These are phyloP conservation scores for Calonectria honghensis DNA, from an alignment of 2,329 filamentous ascomycete genomes.

Conservation along the genomic window DNA sequence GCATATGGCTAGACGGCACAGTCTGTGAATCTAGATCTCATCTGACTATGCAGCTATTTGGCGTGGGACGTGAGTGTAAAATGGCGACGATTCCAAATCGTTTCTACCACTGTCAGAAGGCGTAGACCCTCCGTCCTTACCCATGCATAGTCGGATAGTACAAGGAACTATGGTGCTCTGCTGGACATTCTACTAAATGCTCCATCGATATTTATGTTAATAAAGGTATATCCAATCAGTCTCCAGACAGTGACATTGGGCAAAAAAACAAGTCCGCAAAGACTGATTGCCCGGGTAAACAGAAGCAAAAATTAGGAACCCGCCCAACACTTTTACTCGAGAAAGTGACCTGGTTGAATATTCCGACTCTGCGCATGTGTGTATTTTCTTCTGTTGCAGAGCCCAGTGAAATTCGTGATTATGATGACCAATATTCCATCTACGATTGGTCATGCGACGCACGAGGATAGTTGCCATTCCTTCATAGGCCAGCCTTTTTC, in stretches of 20 bases:
- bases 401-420: background rate
- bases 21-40: background rate
- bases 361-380: background rate
- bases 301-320: background rate
- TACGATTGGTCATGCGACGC: background rate
- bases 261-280: background rate
- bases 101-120: background rate
- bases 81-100: background rate
- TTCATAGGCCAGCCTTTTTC: background rate
- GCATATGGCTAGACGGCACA: background rate
- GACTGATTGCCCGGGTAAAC: no score
- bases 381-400: background rate
- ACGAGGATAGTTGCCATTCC: background rate
- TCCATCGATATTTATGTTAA: no score
- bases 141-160: background rate
- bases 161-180: background rate
- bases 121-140: background rate
- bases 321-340: no score
- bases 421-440: background rate
- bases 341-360: no score
- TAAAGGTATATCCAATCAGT: no score
- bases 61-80: background rate
- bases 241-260: no score
- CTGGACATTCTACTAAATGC: no score
- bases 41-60: constrained; percentile 1